Evolutionary conservation across 495 filamentous ascomycete genomes (phyloP).

Genomic region (Neurospora sublineolata): DNA sequence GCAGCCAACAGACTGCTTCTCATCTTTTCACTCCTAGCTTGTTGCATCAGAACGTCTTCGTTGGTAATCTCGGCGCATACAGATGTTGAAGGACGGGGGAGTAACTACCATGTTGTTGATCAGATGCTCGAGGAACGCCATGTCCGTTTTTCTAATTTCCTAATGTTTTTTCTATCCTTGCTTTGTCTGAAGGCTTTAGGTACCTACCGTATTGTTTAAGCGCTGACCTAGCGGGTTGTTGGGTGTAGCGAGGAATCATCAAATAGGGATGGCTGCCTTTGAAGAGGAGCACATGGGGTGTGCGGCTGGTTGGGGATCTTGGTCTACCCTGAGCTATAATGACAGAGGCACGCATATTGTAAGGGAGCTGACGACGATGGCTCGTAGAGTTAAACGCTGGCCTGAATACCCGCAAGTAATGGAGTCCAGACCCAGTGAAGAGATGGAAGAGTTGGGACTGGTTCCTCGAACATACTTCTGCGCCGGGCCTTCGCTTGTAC

Average conservation of each 20-base stretch:
- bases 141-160: not conserved
- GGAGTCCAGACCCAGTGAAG: no score
- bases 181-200: no score
- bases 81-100: not conserved
- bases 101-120: not conserved
- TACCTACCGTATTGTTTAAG: not conserved
- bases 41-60: not conserved
- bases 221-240: not conserved
- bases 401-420: no score
- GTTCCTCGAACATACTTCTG: no score
- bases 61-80: not conserved
- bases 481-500: no score
- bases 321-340: not conserved
- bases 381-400: no score
- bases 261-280: not conserved
- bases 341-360: no score
- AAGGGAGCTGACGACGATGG: no score
- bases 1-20: no score
- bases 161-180: no score
- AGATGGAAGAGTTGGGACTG: no score
- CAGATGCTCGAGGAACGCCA: not conserved
- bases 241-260: not conserved
- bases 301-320: not conserved
- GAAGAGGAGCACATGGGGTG: not conserved
- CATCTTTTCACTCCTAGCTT: not conserved